Percentiles rank a stretch among this genome's conserved stretches.
phyloP scores from a whole-genome alignment of 371 early-diverging fungal genomes.

The Mucor mucedo region DNA sequence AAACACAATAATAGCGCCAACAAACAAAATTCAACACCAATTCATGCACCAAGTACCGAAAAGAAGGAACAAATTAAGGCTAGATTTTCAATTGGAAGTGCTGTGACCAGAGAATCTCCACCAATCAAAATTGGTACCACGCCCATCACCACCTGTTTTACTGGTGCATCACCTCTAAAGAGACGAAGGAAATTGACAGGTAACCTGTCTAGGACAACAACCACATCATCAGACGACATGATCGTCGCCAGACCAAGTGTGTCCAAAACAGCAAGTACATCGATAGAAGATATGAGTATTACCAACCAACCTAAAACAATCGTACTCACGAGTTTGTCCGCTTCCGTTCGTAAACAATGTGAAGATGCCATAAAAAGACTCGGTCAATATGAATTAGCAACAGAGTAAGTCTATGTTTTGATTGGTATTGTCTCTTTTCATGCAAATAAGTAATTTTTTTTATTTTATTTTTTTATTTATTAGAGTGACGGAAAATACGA shows the following conservation, averaged over 20 bases:
- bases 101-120: background rate
- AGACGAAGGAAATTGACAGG: conserved; percentile 23
- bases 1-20: conserved; percentile 3
- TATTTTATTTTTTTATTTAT: conserved; percentile 3
- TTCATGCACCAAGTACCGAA: conserved; percentile 22
- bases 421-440: background rate
- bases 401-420: conserved; percentile 26
- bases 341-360: conserved; percentile 18
- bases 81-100: conserved; percentile 36
- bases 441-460: background rate
- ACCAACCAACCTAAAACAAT: conserved; percentile 7
- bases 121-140: background rate
- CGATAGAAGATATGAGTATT: too few species aligned
- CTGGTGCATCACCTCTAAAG: conserved; percentile 9
- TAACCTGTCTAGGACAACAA: background rate
- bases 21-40: conserved; percentile 7
- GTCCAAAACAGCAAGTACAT: too few species aligned
- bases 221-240: too few species aligned
- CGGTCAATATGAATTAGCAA: conserved; percentile 23
- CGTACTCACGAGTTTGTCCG: conserved; percentile 33
- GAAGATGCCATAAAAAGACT: conserved; percentile 22
- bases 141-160: background rate
- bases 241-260: background rate
- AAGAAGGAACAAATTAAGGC: conserved; percentile 46
- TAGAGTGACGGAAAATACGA: conserved; percentile 29